Evolutionary conservation across 495 filamentous ascomycete species (phyloP).

Genomic region (Terfezia boudieri): DNA sequence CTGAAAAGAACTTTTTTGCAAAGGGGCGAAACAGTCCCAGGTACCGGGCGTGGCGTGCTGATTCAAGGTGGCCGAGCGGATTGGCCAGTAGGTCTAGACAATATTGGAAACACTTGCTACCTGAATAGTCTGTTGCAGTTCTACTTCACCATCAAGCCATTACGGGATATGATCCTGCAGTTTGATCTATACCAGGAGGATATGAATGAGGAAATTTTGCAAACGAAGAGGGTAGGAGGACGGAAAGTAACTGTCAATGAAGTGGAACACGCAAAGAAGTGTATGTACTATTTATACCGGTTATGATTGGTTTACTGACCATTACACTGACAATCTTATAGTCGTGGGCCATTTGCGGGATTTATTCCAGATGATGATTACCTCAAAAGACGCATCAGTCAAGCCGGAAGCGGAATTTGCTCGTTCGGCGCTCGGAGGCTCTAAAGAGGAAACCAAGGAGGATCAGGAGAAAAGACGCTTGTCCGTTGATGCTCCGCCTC

Average conservation of each 20-base stretch:
- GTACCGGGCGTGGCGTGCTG: too few species aligned
- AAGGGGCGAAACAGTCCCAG: neutral
- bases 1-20: neutral
- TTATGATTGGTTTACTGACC: slow-evolving; percentile 4
- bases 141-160: slow-evolving; percentile 67
- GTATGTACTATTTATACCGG: slow-evolving; percentile 26
- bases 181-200: slow-evolving; percentile 41
- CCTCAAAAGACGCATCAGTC: slow-evolving; percentile 29
- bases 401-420: slow-evolving; percentile 60
- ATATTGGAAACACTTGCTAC: slow-evolving; percentile 95
- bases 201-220: slow-evolving; percentile 34
- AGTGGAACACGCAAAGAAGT: slow-evolving; percentile 44
- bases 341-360: slow-evolving; percentile 48
- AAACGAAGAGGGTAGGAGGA: slow-evolving; percentile 39
- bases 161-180: slow-evolving; percentile 57
- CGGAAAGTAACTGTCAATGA: slow-evolving; percentile 32
- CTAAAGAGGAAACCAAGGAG: slow-evolving; percentile 29
- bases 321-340: slow-evolving; percentile 16
- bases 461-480: slow-evolving; percentile 11
- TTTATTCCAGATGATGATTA: slow-evolving; percentile 53
- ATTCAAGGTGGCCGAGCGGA: slow-evolving; percentile 13
- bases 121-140: slow-evolving; percentile 93
- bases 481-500: slow-evolving; percentile 12
- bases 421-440: slow-evolving; percentile 49
- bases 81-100: slow-evolving; percentile 65